Evolutionary conservation across 177 flowering plant genomes (phyloP).

Genomic region (Vitis hybrid): DNA sequence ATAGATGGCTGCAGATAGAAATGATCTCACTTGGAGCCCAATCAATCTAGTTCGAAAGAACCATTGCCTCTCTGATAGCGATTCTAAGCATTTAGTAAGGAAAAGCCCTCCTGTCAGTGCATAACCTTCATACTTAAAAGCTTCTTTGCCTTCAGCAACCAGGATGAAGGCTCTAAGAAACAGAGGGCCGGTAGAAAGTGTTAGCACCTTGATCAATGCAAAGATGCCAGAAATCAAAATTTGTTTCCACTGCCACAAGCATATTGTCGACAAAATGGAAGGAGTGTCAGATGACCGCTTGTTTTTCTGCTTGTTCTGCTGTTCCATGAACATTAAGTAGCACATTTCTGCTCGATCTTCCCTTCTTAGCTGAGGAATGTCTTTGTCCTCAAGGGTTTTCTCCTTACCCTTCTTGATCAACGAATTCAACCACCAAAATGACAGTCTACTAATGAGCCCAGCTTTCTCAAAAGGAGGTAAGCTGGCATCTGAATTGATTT

Average conservation of each 20-base stretch:
- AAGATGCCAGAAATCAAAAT: slow-evolving; percentile 40
- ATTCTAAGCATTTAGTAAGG: no score
- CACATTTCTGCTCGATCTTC: slow-evolving; percentile 38
- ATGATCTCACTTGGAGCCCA: slow-evolving; percentile 56
- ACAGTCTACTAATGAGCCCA: slow-evolving; percentile 29
- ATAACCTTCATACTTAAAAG: not conserved
- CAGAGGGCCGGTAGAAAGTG: slow-evolving; percentile 30
- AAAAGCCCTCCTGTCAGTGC: no score
- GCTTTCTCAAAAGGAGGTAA: slow-evolving; percentile 41
- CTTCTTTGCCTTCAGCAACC: not conserved
- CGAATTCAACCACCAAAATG: slow-evolving; percentile 50
- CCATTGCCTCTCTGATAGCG: slow-evolving; percentile 49
- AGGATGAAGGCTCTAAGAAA: slow-evolving; percentile 9
- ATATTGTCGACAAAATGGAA: slow-evolving; percentile 33
- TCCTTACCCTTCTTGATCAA: slow-evolving; percentile 20
- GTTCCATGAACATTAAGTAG: slow-evolving; percentile 27
- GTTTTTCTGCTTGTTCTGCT: slow-evolving; percentile 16
- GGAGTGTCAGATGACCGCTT: slow-evolving; percentile 10
- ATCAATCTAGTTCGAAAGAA: slow-evolving; percentile 43
- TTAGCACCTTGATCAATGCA: slow-evolving; percentile 38
- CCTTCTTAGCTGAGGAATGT: slow-evolving; percentile 34
- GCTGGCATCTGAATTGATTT: slow-evolving; percentile 9
- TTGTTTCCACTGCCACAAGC: slow-evolving; percentile 33
- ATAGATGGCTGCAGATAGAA: slow-evolving; percentile 62
- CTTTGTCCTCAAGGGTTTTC: slow-evolving; percentile 28